Conservation (phyloP, 805 yeast species). For the Limtongia smithiae region DNA sequence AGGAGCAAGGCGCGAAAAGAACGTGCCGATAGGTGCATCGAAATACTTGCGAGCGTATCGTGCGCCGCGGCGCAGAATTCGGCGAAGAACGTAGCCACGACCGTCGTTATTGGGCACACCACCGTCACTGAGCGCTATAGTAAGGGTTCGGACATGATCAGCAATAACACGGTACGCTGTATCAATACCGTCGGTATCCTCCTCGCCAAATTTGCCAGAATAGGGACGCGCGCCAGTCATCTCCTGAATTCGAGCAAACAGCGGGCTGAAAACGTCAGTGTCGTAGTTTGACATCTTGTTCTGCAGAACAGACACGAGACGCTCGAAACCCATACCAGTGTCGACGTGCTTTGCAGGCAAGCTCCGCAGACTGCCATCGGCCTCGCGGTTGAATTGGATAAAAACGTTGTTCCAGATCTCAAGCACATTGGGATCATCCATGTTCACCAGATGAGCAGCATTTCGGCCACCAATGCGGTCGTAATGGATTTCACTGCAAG, state of each 20-base stretch:
- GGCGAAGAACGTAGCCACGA: slow-evolving; percentile 95
- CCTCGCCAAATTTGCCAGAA: slow-evolving; percentile 88
- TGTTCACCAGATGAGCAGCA: slow-evolving; percentile 83
- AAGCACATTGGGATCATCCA: slow-evolving; percentile 96
- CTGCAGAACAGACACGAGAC: slow-evolving; percentile 91
- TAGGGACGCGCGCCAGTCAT: slow-evolving; percentile 91
- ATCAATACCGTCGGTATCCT: slow-evolving; percentile 86
- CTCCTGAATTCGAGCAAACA: slow-evolving; percentile 81
- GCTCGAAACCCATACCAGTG: slow-evolving; percentile 98
- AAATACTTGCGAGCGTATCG: slow-evolving; percentile 94
- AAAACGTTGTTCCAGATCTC: slow-evolving; percentile 98
- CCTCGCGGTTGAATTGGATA: slow-evolving; percentile 93
- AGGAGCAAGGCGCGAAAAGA: slow-evolving; percentile 89
- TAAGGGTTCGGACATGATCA: slow-evolving; percentile 95
- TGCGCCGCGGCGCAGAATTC: slow-evolving; percentile 96
- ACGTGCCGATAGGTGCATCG: slow-evolving; percentile 91
- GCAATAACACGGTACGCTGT: slow-evolving; percentile 98
- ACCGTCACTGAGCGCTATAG: slow-evolving; percentile 95
- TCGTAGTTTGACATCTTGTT: slow-evolving; percentile 91
- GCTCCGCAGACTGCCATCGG: slow-evolving; percentile 71
- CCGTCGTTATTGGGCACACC: slow-evolving; percentile 99
- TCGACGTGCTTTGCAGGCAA: slow-evolving; percentile 95
- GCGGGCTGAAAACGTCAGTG: slow-evolving; percentile 92
- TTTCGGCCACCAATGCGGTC: slow-evolving; percentile 98
- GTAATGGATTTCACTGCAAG: slow-evolving; percentile 96